Percentiles rank a stretch among this genome's conserved stretches.
Evolutionary conservation across 2,329 filamentous ascomycete genomes (phyloP).

Genomic region (Talaromyces piceae): DNA sequence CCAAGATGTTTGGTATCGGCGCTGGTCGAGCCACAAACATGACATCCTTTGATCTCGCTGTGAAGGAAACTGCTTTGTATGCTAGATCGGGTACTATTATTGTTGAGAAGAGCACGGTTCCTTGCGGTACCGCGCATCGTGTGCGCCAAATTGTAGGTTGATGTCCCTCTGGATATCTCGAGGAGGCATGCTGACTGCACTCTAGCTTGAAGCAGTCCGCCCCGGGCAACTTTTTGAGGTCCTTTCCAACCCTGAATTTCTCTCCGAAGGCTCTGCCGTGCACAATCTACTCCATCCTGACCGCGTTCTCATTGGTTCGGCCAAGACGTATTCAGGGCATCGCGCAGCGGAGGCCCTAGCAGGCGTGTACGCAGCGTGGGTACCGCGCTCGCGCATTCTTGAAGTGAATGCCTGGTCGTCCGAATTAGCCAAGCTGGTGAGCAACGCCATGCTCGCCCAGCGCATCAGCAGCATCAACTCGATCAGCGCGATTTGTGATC

Average conservation of each 20-base stretch:
- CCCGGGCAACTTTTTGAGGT: constrained; percentile 64
- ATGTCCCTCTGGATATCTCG: constrained; percentile 3
- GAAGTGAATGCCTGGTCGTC: constrained; percentile 70
- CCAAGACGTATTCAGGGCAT: constrained; percentile 52
- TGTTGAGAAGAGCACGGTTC: constrained; percentile 76
- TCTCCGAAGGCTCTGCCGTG: constrained; percentile 70
- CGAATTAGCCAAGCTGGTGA: constrained; percentile 69
- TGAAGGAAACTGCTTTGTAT: constrained; percentile 58
- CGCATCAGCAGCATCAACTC: constrained; percentile 75
- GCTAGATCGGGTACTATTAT: constrained; percentile 63
- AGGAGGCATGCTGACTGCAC: neutral
- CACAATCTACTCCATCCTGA: constrained; percentile 63
- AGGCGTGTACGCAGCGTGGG: constrained; percentile 63
- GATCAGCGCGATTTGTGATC: constrained; percentile 71
- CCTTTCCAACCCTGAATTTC: constrained; percentile 73
- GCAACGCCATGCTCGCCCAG: constrained; percentile 74
- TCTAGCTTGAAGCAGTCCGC: constrained; percentile 32
- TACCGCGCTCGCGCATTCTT: constrained; percentile 59
- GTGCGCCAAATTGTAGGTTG: constrained; percentile 57
- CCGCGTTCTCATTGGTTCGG: constrained; percentile 67
- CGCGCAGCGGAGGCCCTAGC: constrained; percentile 58
- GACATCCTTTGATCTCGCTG: constrained; percentile 63
- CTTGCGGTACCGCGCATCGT: constrained; percentile 64
- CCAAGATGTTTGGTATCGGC: constrained; percentile 62
- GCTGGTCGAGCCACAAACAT: constrained; percentile 66